Conservation (phyloP, 495 filamentous ascomycete species). For the Jackrogersella multiformis region DNA sequence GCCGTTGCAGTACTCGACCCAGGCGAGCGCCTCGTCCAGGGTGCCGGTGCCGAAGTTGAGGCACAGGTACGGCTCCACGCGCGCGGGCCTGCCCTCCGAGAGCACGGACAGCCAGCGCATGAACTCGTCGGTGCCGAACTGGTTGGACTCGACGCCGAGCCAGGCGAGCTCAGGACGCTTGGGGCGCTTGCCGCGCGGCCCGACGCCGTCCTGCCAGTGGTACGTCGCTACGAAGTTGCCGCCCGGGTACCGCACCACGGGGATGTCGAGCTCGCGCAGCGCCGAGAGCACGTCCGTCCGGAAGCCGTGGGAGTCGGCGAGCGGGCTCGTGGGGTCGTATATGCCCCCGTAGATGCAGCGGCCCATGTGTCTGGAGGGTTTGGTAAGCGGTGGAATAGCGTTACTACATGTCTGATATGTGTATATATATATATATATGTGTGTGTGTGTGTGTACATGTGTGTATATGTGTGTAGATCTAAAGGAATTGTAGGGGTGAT, state of each 20-base stretch:
- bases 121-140: constrained; percentile 86
- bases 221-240: constrained; percentile 86
- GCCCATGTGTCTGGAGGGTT: constrained; percentile 72
- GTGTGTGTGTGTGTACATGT: background rate
- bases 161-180: constrained; percentile 76
- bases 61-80: constrained; percentile 76
- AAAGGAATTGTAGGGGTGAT: background rate
- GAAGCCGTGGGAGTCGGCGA: constrained; percentile 79
- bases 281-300: constrained; percentile 77
- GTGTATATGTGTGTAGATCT: background rate
- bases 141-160: constrained; percentile 76
- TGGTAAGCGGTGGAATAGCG: background rate
- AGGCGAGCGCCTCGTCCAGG: constrained; percentile 77
- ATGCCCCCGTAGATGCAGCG: constrained; percentile 87
- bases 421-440: too few relatives aligned
- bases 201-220: constrained; percentile 83
- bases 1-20: constrained; percentile 85
- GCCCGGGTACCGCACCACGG: constrained; percentile 80
- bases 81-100: constrained; percentile 47
- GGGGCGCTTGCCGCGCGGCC: constrained; percentile 72
- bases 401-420: background rate
- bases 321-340: constrained; percentile 74
- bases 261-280: constrained; percentile 73
- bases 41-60: constrained; percentile 81
- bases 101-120: constrained; percentile 78